These are phyloP conservation scores for Coprinopsis sp. DNA, from an alignment of 768 basidiomycete species.

Conservation along the genomic window DNA sequence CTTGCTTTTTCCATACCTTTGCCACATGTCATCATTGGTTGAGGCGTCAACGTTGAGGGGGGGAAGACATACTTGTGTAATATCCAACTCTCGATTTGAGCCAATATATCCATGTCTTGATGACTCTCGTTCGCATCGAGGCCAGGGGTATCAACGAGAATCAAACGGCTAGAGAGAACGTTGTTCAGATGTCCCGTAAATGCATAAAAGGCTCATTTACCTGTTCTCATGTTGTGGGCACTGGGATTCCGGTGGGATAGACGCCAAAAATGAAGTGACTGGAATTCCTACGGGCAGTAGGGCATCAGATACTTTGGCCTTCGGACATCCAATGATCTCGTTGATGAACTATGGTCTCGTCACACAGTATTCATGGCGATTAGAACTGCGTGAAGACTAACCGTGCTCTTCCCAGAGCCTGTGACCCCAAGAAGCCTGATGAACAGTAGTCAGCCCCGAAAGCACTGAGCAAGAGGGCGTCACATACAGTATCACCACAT, in stretches of 20 bases:
- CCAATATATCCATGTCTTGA: conserved; percentile 4
- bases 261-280: background rate
- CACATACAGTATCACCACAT: background rate
- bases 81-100: conserved; percentile 2
- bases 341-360: conserved; percentile 6
- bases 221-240: conserved; percentile 2
- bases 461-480: background rate
- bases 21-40: background rate
- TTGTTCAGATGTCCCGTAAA: background rate
- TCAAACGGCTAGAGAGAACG: background rate
- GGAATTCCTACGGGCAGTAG: background rate
- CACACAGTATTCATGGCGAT: too few relatives aligned
- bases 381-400: background rate
- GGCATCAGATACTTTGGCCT: background rate
- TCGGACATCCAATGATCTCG: background rate
- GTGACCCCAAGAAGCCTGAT: background rate
- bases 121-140: conserved; percentile 2
- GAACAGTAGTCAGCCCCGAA: background rate
- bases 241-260: background rate
- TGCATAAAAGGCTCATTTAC: background rate
- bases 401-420: conserved; percentile 11
- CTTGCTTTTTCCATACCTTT: conserved; percentile 1
- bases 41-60: background rate
- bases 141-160: conserved; percentile 10
- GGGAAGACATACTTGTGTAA: background rate